These are phyloP conservation scores for Aspergillus haitiensis DNA, from an alignment of 495 filamentous ascomycete genomes.

Conservation along the genomic window DNA sequence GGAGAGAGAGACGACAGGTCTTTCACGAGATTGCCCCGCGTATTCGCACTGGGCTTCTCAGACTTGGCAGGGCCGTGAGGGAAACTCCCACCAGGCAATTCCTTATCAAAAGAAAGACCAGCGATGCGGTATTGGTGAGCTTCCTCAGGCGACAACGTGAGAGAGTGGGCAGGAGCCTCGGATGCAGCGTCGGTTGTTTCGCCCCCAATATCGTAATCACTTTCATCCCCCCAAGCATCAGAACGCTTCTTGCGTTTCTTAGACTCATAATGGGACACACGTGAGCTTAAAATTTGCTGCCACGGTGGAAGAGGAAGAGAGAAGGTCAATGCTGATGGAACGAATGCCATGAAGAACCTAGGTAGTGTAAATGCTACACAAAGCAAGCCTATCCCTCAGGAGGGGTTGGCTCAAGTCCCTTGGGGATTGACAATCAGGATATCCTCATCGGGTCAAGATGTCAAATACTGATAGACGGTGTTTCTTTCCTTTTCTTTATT, in stretches of 20 bases:
- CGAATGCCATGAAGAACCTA: constrained; percentile 36
- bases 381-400: constrained; percentile 8
- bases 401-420: constrained; percentile 14
- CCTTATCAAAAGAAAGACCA: constrained; percentile 45
- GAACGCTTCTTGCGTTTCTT: constrained; percentile 40
- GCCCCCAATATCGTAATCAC: constrained; percentile 23
- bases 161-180: constrained; percentile 28
- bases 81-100: constrained; percentile 45
- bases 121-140: constrained; percentile 49
- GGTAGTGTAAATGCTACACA: neutral
- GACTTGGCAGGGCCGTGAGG: constrained; percentile 39
- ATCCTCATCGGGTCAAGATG: constrained; percentile 12
- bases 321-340: constrained; percentile 37
- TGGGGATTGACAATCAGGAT: constrained; percentile 11
- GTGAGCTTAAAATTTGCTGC: constrained; percentile 39
- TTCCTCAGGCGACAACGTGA: constrained; percentile 48
- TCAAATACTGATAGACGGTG: neutral
- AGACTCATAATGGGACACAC: constrained; percentile 40
- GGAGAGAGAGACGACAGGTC: constrained; percentile 33
- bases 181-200: constrained; percentile 42
- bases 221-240: constrained; percentile 32
- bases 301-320: constrained; percentile 45
- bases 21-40: constrained; percentile 21
- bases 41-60: constrained; percentile 16
- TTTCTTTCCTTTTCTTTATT: neutral